Conservation (phyloP, 768 basidiomycete genomes). For the Mycena olivaceomarginata region DNA sequence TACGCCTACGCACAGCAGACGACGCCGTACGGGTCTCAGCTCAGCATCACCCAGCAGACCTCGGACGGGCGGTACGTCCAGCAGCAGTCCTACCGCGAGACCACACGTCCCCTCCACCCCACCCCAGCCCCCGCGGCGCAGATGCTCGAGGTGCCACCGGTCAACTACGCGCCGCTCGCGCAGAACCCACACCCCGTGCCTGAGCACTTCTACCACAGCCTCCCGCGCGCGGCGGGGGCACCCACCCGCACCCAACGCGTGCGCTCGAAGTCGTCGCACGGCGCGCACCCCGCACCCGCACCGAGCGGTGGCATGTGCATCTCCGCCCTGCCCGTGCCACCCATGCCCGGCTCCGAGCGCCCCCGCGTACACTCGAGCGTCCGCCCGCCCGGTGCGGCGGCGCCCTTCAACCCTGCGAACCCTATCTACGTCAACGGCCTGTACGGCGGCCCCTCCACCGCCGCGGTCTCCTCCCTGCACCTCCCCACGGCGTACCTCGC, state of each 20-base stretch:
- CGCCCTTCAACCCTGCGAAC: constrained; percentile 26
- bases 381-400: constrained; percentile 33
- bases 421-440: constrained; percentile 29
- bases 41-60: constrained; percentile 28
- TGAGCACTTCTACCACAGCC: constrained; percentile 11
- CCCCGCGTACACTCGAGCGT: constrained; percentile 10
- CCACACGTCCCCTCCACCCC: not conserved
- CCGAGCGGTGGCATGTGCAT: not conserved
- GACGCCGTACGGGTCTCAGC: constrained; percentile 25
- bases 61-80: constrained; percentile 28
- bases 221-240: not conserved
- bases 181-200: constrained; percentile 31
- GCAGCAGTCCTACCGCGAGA: constrained; percentile 25
- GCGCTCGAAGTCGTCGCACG: constrained; percentile 31
- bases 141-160: constrained; percentile 25
- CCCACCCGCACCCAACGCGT: not conserved
- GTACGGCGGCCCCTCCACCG: constrained; percentile 6
- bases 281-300: not conserved
- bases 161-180: constrained; percentile 30
- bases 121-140: constrained; percentile 3
- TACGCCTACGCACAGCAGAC: constrained; percentile 27
- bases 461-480: not conserved
- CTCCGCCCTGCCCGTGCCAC: constrained; percentile 16
- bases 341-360: constrained; percentile 12
- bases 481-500: constrained; percentile 8